These are phyloP conservation scores for Kodamaea ohmeri DNA, from an alignment of 1,139 yeast species.

Conservation along the genomic window DNA sequence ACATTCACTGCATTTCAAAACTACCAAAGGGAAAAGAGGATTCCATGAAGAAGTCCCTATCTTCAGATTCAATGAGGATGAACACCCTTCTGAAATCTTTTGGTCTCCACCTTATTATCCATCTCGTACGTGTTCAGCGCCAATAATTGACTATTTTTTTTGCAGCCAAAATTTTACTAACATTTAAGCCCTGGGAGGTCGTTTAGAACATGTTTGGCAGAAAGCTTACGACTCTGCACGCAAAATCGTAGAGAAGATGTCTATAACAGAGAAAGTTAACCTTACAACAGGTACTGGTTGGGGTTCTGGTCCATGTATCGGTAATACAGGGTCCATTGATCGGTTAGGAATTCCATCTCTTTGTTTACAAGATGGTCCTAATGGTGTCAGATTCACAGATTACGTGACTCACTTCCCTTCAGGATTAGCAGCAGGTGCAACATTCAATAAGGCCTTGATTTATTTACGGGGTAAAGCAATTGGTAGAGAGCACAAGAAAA, in stretches of 20 bases:
- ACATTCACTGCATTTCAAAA: slow-evolving; percentile 2
- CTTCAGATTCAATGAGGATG: slow-evolving; percentile 25
- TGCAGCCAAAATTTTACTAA: slow-evolving; percentile 11
- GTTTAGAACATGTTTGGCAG: slow-evolving; percentile 50
- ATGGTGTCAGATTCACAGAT: slow-evolving; percentile 60
- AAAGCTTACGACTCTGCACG: slow-evolving; percentile 56
- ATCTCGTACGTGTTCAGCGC: slow-evolving; percentile 28
- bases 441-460: slow-evolving; percentile 54
- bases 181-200: slow-evolving; percentile 37
- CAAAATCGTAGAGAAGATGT: slow-evolving; percentile 50
- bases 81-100: slow-evolving; percentile 26
- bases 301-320: slow-evolving; percentile 63
- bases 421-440: slow-evolving; percentile 57
- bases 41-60: slow-evolving; percentile 36
- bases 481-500: slow-evolving; percentile 52
- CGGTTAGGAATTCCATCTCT: slow-evolving; percentile 55
- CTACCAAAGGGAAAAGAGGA: slow-evolving; percentile 25
- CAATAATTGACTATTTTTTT: neutral
- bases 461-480: slow-evolving; percentile 55
- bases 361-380: slow-evolving; percentile 65
- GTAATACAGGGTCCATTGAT: slow-evolving; percentile 61
- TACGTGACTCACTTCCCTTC: slow-evolving; percentile 57
- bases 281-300: slow-evolving; percentile 67
- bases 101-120: slow-evolving; percentile 35
- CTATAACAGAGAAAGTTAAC: slow-evolving; percentile 58